Evolutionary conservation across 139 green algal species (phyloP), one percentile per base, ranked within the genome.

Genomic region (Tetradesmus lagerheimii): DNA sequence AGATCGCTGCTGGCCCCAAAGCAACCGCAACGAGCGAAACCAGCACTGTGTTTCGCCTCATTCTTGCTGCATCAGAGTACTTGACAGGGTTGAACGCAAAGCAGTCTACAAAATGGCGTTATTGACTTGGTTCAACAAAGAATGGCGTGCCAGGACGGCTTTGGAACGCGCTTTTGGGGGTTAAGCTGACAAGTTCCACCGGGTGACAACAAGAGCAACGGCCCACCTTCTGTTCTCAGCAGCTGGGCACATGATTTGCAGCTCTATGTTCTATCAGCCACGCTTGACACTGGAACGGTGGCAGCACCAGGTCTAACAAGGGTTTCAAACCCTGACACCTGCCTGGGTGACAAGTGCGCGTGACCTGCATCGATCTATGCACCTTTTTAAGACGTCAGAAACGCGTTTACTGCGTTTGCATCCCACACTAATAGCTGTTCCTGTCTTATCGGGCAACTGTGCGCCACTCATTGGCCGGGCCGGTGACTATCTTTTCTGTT

Each of bases 141-240:
- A 23, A 71, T 18, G 20, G 31, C 23, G 57, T 31, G 23, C 20
- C 57, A 1, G 25, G 8, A 31, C 57, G 23, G 57, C 18, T 27
- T 71, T 71, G 57, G 57, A 71, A 71, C 57, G 57, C 57, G 57
- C 57, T 71, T 64, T 71, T 71, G 57, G n/a, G n/a, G n/a, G n/a
- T n/a, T n/a, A 71, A 1, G n/a, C n/a, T n/a, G n/a, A 71, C 57
- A n/a, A 71, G 57, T 71, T 71, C 57, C 57, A 1, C 11, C 57
- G 23, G 4, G 57, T 31, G 1, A n/a, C n/a, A n/a, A n/a, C n/a
- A n/a, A n/a, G n/a, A n/a, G n/a, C n/a, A n/a, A n/a, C n/a, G n/a
- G n/a, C n/a, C n/a, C n/a, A n/a, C n/a, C n/a, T n/a, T n/a, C n/a
- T n/a, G n/a, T n/a, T n/a, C n/a, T n/a, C n/a, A n/a, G n/a, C n/a